Evolutionary conservation across 352 stramenopile genomes (phyloP), one percentile per base, ranked within the genome.

Genomic region (Thraustochytrium striatum): DNA sequence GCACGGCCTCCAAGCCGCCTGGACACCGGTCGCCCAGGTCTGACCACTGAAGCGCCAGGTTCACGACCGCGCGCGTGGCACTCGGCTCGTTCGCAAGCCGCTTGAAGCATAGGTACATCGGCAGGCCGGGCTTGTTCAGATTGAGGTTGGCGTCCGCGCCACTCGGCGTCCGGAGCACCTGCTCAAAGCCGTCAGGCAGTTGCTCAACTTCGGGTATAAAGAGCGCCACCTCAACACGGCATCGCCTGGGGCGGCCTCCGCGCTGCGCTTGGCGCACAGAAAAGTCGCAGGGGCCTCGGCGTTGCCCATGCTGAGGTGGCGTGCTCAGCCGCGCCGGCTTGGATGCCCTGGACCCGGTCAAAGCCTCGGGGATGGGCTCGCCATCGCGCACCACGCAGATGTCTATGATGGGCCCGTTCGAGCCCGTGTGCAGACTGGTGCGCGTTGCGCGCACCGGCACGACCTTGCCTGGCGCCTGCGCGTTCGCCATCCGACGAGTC

Each of bases 121-220:
- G 8, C 33, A 69, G n/a, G 30, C 52, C 57, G n/a, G 7, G 28
- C 21, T 62, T 79, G 9, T 28, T 52, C 19, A 33, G 35, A 38
- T 62, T 69, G n/a, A 79, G n/a, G 57, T 79, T 55, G 50, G 69
- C 69, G 35, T 72, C 39, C 5, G 25, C 69, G 35, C 69, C 69
- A 3, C 25, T 72, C 11, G 69, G 39, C 32, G 69, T 79, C 35
- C 72, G 50, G 11, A 33, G 3, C 7, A 79, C 28, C 19, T 35
- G 35, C 19, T 47, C 32, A 33, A 32, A 79, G 5, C 55, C 69
- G 7, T 8, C 33, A 1, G 69, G 69, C 13, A 79, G 69, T 33
- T 69, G 35, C 39, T 79, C 69, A 3, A 79, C 25, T 11, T 79
- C 69, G 25, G 69, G 50, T 5, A 79, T 21, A 36, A 55, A 79